Evolutionary conservation across 352 stramenopile genomes (phyloP).

Genomic region (Phytophthora cajani): DNA sequence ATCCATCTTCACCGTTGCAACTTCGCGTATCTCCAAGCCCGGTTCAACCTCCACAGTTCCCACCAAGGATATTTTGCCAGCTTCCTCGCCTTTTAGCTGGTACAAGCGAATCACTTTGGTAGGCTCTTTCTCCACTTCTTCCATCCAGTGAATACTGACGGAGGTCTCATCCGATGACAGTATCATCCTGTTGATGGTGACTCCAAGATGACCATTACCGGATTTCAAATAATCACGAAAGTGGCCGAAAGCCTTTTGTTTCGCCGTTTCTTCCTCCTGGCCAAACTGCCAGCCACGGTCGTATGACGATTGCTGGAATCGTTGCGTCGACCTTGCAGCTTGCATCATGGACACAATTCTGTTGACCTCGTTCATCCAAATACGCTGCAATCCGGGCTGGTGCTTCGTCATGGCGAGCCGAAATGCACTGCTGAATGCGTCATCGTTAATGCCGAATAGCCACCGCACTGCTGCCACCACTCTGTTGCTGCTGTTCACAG

Average conservation of each 20-base stretch:
- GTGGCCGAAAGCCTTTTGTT: conserved; percentile 6
- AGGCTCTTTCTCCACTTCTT: conserved; percentile 26
- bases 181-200: neutral
- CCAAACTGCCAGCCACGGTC: conserved; percentile 1
- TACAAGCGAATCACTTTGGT: conserved; percentile 25
- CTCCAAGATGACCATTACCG: neutral
- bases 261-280: neutral
- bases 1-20: conserved; percentile 20
- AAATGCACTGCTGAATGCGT: neutral
- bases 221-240: conserved; percentile 6
- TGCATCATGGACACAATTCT: neutral
- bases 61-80: conserved; percentile 3
- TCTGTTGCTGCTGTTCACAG: neutral
- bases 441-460: too few species aligned
- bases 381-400: neutral
- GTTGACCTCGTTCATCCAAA: conserved; percentile 10
- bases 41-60: conserved; percentile 28
- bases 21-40: conserved; percentile 10
- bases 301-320: conserved; percentile 1
- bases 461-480: too few species aligned
- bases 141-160: neutral
- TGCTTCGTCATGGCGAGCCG: neutral
- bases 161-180: conserved; percentile 7
- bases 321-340: neutral
- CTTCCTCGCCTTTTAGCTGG: neutral